These are phyloP conservation scores for Rhynchospora pubera DNA, from an alignment of 176 grass and related monocot genomes.

Conservation along the genomic window DNA sequence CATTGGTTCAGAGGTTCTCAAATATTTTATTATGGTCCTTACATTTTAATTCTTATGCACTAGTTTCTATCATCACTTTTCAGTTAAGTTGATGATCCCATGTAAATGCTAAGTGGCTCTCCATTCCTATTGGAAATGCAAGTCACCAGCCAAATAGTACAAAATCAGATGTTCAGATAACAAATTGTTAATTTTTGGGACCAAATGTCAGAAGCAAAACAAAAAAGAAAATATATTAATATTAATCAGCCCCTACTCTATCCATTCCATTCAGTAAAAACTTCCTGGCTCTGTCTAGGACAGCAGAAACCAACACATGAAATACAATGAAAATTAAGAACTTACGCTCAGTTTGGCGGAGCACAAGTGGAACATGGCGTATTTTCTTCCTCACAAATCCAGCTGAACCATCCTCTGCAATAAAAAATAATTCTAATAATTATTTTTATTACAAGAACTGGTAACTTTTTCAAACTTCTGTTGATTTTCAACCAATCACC, in stretches of 20 bases:
- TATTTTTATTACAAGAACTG: slow-evolving; percentile 2
- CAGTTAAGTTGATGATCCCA: neutral
- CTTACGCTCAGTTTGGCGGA: slow-evolving; percentile 77
- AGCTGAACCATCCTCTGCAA: slow-evolving; percentile 43
- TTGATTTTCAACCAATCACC: neutral
- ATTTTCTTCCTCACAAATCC: slow-evolving; percentile 50
- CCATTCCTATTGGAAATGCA: neutral
- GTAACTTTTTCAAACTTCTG: neutral
- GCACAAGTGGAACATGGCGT: slow-evolving; percentile 70
- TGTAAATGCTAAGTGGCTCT: neutral
- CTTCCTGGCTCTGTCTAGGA: neutral
- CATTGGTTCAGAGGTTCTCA: neutral
- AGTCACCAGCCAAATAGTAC: neutral
- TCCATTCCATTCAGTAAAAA: neutral
- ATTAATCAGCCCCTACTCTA: neutral
- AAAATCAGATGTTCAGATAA: neutral
- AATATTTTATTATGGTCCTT: neutral
- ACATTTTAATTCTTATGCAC: neutral
- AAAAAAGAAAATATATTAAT: no score
- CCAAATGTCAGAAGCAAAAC: no score
- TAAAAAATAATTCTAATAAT: slow-evolving; percentile 22
- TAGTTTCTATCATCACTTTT: neutral
- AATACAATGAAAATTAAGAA: neutral
- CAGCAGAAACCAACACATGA: neutral
- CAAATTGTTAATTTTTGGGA: no score